phyloP scores from a whole-genome alignment of 2,329 filamentous ascomycete species.

The Orbilia brochopaga region DNA sequence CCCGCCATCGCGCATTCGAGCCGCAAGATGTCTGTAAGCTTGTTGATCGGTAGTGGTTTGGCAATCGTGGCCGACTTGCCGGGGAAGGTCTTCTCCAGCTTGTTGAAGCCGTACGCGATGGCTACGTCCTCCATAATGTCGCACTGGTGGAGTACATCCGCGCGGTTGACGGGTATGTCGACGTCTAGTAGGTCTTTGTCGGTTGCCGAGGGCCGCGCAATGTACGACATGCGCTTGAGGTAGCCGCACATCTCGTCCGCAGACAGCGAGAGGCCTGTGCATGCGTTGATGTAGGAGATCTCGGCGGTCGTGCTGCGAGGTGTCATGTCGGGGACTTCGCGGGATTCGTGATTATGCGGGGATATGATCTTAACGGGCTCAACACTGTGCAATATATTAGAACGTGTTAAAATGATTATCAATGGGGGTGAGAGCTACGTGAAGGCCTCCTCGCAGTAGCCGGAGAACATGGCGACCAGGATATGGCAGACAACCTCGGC shows the following conservation, averaged over 20 bases:
- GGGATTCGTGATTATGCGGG: constrained; percentile 82
- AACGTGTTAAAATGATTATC: constrained; percentile 1
- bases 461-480: constrained; percentile 95
- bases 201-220: constrained; percentile 74
- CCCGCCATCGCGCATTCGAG: constrained; percentile 89
- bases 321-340: constrained; percentile 80
- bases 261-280: constrained; percentile 79
- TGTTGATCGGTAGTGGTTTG: constrained; percentile 88
- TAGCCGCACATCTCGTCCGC: constrained; percentile 77
- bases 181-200: constrained; percentile 77
- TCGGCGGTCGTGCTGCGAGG: constrained; percentile 79
- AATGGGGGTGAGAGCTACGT: constrained; percentile 62
- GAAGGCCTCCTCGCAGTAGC: constrained; percentile 85
- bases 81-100: constrained; percentile 83
- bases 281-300: constrained; percentile 90
- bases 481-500: constrained; percentile 95
- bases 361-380: constrained; percentile 93
- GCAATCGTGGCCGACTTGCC: constrained; percentile 86
- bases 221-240: constrained; percentile 85
- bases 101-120: constrained; percentile 97
- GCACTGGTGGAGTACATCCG: constrained; percentile 93
- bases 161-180: constrained; percentile 82
- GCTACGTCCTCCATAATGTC: constrained; percentile 99
- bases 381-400: constrained; percentile 61
- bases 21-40: constrained; percentile 88